These are phyloP conservation scores for Sporothrix curviconia DNA, from an alignment of 2,329 filamentous ascomycete species.

Conservation along the genomic window DNA sequence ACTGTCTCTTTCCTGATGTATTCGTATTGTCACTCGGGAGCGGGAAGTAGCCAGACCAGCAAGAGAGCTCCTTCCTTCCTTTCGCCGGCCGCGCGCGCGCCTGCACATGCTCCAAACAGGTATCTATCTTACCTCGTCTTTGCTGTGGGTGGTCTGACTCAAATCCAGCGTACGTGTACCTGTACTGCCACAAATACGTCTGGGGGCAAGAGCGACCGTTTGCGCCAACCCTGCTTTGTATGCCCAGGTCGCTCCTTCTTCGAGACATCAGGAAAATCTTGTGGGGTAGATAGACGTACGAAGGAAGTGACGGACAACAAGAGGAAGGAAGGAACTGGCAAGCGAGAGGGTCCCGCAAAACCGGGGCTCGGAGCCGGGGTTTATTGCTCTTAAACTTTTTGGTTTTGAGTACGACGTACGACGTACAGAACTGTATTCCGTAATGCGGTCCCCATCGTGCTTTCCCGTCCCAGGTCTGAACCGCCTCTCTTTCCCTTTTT, in stretches of 20 bases:
- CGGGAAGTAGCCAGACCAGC: constrained; percentile 6
- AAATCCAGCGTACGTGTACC: background rate
- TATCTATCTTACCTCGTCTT: background rate
- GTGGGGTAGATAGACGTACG: background rate
- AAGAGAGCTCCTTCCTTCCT: background rate
- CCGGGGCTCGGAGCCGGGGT: constrained; percentile 7
- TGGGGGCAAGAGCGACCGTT: too few relatives aligned
- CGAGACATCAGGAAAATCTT: background rate
- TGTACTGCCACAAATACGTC: too few relatives aligned
- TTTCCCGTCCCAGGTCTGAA: background rate
- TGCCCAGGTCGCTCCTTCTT: background rate
- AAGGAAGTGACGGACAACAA: background rate
- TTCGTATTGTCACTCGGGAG: background rate
- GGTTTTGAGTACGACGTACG: too few relatives aligned
- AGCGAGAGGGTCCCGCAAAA: background rate
- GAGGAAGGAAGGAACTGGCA: background rate
- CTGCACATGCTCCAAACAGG: background rate
- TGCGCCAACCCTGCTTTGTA: too few relatives aligned
- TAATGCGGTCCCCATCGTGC: constrained; percentile 3
- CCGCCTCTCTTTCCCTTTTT: constrained; percentile 5
- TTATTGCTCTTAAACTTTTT: background rate
- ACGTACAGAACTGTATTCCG: background rate
- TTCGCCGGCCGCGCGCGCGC: background rate
- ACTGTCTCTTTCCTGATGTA: background rate
- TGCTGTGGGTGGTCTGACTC: constrained; percentile 2